phyloP scores from a whole-genome alignment of 495 filamentous ascomycete species.

The Parathielavia hyrcaniae region DNA sequence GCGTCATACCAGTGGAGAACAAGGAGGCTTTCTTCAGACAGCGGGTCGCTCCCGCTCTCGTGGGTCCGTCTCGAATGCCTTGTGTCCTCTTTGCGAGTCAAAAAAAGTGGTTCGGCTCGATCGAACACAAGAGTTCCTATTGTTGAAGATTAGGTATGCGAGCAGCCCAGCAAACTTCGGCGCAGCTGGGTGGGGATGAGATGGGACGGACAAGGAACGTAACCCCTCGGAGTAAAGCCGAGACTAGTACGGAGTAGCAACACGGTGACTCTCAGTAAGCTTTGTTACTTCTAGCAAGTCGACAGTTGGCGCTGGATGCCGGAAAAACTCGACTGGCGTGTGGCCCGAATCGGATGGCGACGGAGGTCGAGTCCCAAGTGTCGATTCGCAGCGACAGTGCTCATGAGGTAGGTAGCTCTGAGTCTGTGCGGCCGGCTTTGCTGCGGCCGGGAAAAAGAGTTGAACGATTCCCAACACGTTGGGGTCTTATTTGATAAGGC shows the following conservation, averaged over 20 bases:
- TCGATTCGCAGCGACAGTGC: background rate
- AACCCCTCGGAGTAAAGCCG: background rate
- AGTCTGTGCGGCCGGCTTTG: background rate
- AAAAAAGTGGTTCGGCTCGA: background rate
- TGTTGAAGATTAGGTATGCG: background rate
- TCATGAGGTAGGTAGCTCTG: background rate
- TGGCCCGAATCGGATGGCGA: no score
- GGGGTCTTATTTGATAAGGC: slow-evolving; percentile 1
- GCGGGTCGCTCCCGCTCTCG: slow-evolving; percentile 10
- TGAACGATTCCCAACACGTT: background rate
- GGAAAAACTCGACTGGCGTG: no score
- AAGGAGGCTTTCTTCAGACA: slow-evolving; percentile 22
- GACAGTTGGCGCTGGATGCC: background rate
- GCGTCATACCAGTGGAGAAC: slow-evolving; percentile 33
- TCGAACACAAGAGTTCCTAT: background rate
- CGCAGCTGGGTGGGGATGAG: background rate
- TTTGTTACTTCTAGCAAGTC: background rate
- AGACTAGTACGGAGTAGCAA: background rate
- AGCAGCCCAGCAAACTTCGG: background rate
- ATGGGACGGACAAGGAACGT: slow-evolving; percentile 10
- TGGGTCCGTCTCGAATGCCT: slow-evolving; percentile 9
- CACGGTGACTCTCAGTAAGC: background rate
- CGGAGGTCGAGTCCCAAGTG: no score
- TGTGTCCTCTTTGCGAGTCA: background rate
- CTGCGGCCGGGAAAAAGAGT: background rate